Percentiles rank a stretch among this genome's conserved stretches.
Conservation (phyloP, 179 eudicot species). For the Corrigiola litoralis region DNA sequence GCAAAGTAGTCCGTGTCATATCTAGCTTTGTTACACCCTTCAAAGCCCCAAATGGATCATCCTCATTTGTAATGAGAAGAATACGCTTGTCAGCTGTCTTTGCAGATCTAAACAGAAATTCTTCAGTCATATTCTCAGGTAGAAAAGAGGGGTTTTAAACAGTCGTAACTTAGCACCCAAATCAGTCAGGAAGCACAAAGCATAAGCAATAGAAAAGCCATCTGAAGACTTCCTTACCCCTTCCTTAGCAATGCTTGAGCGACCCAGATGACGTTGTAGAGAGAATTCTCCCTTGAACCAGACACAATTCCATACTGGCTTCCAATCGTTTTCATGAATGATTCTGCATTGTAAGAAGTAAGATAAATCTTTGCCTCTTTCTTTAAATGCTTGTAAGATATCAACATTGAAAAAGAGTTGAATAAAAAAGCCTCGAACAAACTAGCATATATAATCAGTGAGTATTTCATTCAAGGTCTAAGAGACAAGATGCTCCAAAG, state of each 20-base stretch:
- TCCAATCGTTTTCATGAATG: slow-evolving; percentile 68
- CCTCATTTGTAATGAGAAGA: slow-evolving; percentile 86
- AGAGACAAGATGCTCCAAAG: too few species aligned
- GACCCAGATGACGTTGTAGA: slow-evolving; percentile 94
- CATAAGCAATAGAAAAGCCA: not conserved
- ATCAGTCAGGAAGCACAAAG: not conserved
- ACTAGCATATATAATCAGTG: not conserved
- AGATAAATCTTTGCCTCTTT: too few species aligned
- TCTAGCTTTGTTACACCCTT: slow-evolving; percentile 78
- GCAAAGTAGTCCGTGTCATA: slow-evolving; percentile 92
- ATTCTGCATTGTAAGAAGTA: slow-evolving; percentile 43
- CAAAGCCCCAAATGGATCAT: slow-evolving; percentile 87
- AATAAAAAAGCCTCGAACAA: not conserved
- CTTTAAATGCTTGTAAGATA: too few species aligned
- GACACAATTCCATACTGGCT: slow-evolving; percentile 78
- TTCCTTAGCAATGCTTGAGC: slow-evolving; percentile 91
- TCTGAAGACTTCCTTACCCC: slow-evolving; percentile 46
- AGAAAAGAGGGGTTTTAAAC: not conserved
- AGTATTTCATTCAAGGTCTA: too few species aligned
- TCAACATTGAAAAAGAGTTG: not conserved
- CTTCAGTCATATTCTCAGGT: slow-evolving; percentile 3
- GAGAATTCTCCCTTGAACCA: slow-evolving; percentile 82
- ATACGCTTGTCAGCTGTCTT: slow-evolving; percentile 84
- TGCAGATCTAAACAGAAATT: slow-evolving; percentile 52
- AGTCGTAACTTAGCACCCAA: not conserved